Conservation (phyloP, 257 asterid species). For the Solanum bulbocastanum region DNA sequence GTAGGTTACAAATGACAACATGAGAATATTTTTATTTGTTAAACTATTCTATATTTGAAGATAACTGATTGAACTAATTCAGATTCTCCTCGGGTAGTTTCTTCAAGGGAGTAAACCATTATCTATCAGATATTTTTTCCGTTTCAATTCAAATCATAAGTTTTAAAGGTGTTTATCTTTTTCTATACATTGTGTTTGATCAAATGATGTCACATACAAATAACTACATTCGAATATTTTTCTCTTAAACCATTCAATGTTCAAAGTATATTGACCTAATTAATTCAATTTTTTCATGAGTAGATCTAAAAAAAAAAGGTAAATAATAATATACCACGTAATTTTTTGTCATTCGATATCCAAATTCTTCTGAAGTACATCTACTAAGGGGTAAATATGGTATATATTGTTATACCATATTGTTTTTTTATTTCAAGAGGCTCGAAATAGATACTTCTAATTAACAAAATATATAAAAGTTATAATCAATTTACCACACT, state of each 20-base stretch:
- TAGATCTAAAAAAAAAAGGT: background rate
- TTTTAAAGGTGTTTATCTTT: too few species aligned
- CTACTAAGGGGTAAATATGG: background rate
- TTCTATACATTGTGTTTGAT: accelerated
- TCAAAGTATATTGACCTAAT: accelerated
- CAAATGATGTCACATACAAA: too few species aligned
- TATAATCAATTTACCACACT: background rate
- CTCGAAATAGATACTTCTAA: accelerated
- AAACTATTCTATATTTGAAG: background rate
- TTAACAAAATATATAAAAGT: background rate
- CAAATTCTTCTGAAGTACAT: background rate
- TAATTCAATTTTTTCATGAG: background rate
- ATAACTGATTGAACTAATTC: accelerated
- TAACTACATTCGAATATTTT: too few species aligned
- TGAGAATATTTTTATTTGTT: background rate
- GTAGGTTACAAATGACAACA: background rate
- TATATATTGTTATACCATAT: background rate
- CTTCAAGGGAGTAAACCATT: background rate
- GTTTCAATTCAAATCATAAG: background rate
- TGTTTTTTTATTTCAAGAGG: background rate
- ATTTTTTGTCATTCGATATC: background rate
- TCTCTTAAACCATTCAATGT: background rate
- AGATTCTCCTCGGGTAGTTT: background rate
- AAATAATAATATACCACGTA: background rate
- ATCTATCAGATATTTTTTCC: accelerated